Base-by-base conservation (phyloP, 345 rosid genomes). In the Sisymbrium irio region DNA sequence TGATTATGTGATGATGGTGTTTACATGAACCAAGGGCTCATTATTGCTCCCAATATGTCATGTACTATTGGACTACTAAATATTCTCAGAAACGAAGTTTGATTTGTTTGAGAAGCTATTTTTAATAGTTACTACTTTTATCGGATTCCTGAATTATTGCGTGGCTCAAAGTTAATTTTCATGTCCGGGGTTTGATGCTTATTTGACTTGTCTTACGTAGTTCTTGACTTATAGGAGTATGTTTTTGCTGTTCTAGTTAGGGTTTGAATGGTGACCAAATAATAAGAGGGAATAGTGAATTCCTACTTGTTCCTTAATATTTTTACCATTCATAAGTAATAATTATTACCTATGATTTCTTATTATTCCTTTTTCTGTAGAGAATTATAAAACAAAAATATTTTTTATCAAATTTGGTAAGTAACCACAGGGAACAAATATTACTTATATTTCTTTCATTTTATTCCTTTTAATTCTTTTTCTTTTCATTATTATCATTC, bases 1-100 rank as follows among this genome's bases (percentile, higher is more conserved):
- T 71, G 63, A 72, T 62, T 62, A 36, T 63, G 55, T 42, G 6
- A 72, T 72, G 76, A 62, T 72, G 22, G 39, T 36, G 18, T 36
- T 36, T 62, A 62, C 63, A 51, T 9, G 36, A 2, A 72, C 58
- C 62, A 28, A 72, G 11, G 42, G 39, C 18, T 72, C 47, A 70
- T 70, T 65, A 69, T 69, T 19, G 45, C 17, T 44, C 9, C 30
- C 55, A 41, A 57, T 22, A 69, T 69, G 44, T 41, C 30, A 54
- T 18, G 32, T 20, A 65, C 17, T 22, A 40, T 36, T 37, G 9
- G 19, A 40, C 7, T 14, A 37, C 2, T 25, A 8, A 50, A 36
- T 54, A 15, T 25, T 47, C 28, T 61, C 10, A 36, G 2, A 15
- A 71, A 47, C 59, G 50, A 50, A 37, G 11, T 50, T 59, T 45